A percentile compares a stretch with the other conserved stretches of the same genome.
phyloP scores from a whole-genome alignment of 1,284 basidiomycete genomes.

The Trametes polyzona region DNA sequence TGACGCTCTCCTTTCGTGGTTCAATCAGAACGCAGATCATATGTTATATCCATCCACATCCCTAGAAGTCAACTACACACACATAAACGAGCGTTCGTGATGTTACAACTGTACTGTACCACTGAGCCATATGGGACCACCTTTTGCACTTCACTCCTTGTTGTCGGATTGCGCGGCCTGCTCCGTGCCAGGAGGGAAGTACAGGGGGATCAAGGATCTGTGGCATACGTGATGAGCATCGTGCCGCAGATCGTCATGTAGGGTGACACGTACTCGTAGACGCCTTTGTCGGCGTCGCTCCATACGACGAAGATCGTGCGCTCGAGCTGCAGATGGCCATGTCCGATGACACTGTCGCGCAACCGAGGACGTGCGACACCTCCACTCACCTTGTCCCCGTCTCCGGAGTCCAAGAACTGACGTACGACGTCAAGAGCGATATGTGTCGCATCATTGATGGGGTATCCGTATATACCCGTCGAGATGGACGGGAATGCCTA shows the following conservation, averaged over 20 bases:
- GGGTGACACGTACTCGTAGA: conserved; percentile 61
- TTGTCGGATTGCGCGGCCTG: background rate
- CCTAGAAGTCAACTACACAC: too few relatives aligned
- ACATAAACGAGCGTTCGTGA: too few relatives aligned
- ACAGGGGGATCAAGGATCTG: conserved; percentile 62
- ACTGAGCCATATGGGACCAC: too few relatives aligned
- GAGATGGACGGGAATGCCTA: conserved; percentile 84
- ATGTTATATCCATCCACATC: too few relatives aligned
- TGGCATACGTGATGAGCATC: conserved; percentile 1
- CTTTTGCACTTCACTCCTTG: background rate
- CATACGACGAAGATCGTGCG: conserved; percentile 77
- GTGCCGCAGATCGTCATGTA: background rate
- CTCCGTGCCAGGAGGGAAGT: conserved; percentile 52
- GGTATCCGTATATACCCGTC: conserved; percentile 82
- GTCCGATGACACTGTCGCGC: background rate
- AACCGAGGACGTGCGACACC: background rate
- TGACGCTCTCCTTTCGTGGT: too few relatives aligned
- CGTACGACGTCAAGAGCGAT: conserved; percentile 68
- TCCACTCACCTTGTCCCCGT: conserved; percentile 50
- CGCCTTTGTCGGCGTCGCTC: conserved; percentile 61
- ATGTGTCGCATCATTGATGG: conserved; percentile 70
- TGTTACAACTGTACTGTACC: too few relatives aligned
- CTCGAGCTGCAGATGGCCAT: conserved; percentile 53
- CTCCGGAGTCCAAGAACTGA: conserved; percentile 57
- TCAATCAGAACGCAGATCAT: too few relatives aligned